Evolutionary conservation across 768 basidiomycete genomes (phyloP), one percentile per base, ranked within the genome.

Genomic region (Chalciporus piperatus): DNA sequence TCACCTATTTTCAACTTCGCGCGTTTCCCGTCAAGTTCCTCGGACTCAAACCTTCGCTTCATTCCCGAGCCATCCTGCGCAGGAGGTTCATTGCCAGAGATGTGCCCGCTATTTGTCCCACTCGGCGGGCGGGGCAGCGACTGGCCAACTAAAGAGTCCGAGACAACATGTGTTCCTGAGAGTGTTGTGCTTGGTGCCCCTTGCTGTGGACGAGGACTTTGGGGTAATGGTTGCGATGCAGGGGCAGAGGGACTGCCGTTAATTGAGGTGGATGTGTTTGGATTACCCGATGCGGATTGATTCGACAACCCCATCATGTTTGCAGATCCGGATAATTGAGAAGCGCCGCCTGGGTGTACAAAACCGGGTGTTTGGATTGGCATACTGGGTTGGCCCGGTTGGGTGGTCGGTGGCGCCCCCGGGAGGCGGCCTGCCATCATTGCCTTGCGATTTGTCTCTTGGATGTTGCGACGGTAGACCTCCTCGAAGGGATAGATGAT

Each of bases 401-500:
- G 47, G 22, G 59, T 67, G 33, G 55, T 61, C 37, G 47, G 38
- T 1, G 55, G 54, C 20, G 54, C 43, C 9, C 61, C 65, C 11
- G 56, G 44, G 8, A 63, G 56, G 7, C 70, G 78, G 47, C 74
- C 72, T 20, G 74, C 58, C 57, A 73, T 60, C 68, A 80, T 74
- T 27, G 75, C 74, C 56, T 78, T 81, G 59, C 79, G 80, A 54
- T 81, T 84, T 47, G 82, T 73, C 32, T 83, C 83, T 50, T 76
- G 76, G 39, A 83, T 42, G 58, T 81, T 87, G 55, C 77, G 81
- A 65, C 79, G 78, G 65, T 85, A 87, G 27, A 72, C 65, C 30
- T 87, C 84, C 68, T 92, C 90, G 59, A 92, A 89, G 3, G 88
- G 86, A 35, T 73, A 71, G 20, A 91, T 71, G 51, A 92, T 73